Percentiles rank a stretch among this genome's conserved stretches.
Conservation (phyloP, 176 grass and related monocot species). For the Raddia distichophylla region DNA sequence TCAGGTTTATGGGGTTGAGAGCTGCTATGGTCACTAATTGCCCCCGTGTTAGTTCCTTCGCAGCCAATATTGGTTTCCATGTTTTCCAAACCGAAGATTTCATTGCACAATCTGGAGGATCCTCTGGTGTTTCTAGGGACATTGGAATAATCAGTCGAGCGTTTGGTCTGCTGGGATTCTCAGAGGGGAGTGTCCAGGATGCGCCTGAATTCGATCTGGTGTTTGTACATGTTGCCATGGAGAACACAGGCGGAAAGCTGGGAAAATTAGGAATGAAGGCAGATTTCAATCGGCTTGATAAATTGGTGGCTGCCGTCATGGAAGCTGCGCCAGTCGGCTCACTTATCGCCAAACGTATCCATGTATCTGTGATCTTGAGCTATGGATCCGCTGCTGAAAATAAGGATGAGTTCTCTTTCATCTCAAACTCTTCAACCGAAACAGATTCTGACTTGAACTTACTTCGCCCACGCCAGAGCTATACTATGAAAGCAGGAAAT, state of each 20-base stretch:
- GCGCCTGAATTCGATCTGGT: conserved; percentile 75
- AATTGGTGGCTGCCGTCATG: conserved; percentile 65
- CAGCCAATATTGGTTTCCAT: conserved; percentile 55
- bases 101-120: neutral
- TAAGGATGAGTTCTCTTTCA: conserved; percentile 43
- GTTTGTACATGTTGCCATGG: conserved; percentile 65
- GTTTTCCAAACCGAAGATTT: conserved; percentile 58
- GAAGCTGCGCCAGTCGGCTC: conserved; percentile 55
- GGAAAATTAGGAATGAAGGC: conserved; percentile 53
- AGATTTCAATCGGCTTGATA: conserved; percentile 63
- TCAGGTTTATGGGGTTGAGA: conserved; percentile 86
- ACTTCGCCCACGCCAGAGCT: conserved; percentile 81
- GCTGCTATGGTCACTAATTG: conserved; percentile 74
- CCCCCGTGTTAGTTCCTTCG: conserved; percentile 50
- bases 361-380: conserved; percentile 69
- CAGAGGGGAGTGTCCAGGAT: conserved; percentile 58
- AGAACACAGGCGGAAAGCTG: conserved; percentile 56
- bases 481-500: conserved; percentile 80
- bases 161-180: conserved; percentile 63
- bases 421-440: conserved; percentile 36
- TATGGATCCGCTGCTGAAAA: conserved; percentile 65
- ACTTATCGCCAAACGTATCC: conserved; percentile 58
- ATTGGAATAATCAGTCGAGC: conserved; percentile 38
- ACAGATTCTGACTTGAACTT: conserved; percentile 74
- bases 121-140: conserved; percentile 20